Evolutionary conservation across 768 basidiomycete genomes (phyloP).

Genomic region (Auricularia cornea): DNA sequence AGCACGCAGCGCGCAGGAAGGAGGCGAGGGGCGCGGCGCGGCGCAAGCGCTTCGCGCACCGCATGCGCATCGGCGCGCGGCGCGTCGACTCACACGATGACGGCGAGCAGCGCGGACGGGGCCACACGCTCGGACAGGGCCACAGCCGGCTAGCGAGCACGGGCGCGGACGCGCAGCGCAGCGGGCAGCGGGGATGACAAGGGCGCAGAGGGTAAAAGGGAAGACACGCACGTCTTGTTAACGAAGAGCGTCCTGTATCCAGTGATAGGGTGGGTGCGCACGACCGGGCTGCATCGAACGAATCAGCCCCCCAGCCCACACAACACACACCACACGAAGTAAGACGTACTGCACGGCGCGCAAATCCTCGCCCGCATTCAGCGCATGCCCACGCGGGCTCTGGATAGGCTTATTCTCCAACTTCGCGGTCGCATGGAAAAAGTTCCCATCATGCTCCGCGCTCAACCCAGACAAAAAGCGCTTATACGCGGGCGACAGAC

Average conservation of each 20-base stretch:
- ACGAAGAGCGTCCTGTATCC: conserved; percentile 52
- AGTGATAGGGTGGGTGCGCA: conserved; percentile 51
- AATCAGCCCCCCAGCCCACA: neutral
- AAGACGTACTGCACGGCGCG: conserved; percentile 41
- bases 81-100: too few species aligned
- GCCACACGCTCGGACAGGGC: too few species aligned
- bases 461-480: conserved; percentile 51
- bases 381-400: conserved; percentile 28
- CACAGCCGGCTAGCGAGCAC: too few species aligned
- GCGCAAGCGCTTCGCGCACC: too few species aligned
- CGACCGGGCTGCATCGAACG: conserved; percentile 30
- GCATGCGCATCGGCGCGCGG: too few species aligned
- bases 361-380: conserved; percentile 41
- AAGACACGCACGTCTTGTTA: conserved; percentile 30
- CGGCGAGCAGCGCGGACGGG: too few species aligned
- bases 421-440: conserved; percentile 32
- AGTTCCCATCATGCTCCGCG: conserved; percentile 42
- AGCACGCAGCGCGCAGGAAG: too few species aligned
- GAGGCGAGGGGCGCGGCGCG: too few species aligned
- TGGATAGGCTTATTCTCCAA: conserved; percentile 24
- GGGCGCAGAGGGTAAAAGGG: neutral
- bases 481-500: conserved; percentile 45
- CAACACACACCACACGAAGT: too few species aligned
- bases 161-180: too few species aligned
- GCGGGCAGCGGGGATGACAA: neutral